Percentiles rank a stretch among this genome's conserved stretches.
Evolutionary conservation across 257 asterid species (phyloP).

Genomic region (Verbascum thapsus): DNA sequence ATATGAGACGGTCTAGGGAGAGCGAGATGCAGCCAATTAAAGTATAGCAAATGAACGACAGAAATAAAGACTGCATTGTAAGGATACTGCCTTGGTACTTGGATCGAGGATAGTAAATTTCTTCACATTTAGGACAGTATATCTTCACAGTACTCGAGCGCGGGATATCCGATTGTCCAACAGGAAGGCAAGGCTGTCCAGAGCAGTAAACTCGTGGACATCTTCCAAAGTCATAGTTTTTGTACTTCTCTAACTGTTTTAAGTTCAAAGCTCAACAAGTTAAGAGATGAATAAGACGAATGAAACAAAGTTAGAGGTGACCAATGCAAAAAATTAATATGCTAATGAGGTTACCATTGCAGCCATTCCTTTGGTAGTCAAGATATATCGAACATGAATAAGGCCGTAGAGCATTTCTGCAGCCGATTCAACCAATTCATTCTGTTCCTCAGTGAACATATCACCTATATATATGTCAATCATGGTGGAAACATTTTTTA

Average conservation of each 20-base stretch:
- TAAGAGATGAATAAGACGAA: constrained; percentile 14
- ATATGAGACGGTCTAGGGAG: no score
- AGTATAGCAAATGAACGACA: constrained; percentile 13
- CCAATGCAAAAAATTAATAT: constrained; percentile 8
- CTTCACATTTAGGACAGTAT: constrained; percentile 87
- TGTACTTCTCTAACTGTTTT: constrained; percentile 83
- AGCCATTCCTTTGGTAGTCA: constrained; percentile 93
- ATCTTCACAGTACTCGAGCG: constrained; percentile 88
- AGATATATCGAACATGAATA: constrained; percentile 83
- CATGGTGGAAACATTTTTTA: constrained; percentile 24
- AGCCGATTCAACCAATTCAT: constrained; percentile 94
- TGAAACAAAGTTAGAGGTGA: not conserved
- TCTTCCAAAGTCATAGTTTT: constrained; percentile 83
- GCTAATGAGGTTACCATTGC: constrained; percentile 64
- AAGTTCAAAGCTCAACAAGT: constrained; percentile 21
- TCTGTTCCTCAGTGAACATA: constrained; percentile 93
- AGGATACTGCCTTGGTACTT: constrained; percentile 99
- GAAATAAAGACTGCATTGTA: constrained; percentile 13
- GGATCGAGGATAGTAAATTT: constrained; percentile 85
- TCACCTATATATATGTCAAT: constrained; percentile 61
- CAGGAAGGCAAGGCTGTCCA: constrained; percentile 93
- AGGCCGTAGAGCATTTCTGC: constrained; percentile 98
- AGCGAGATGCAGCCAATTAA: constrained; percentile 9
- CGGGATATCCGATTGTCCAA: constrained; percentile 88
- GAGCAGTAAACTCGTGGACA: constrained; percentile 86